Conservation (phyloP, 2,329 filamentous ascomycete species). For the Zasmidium angulare region DNA sequence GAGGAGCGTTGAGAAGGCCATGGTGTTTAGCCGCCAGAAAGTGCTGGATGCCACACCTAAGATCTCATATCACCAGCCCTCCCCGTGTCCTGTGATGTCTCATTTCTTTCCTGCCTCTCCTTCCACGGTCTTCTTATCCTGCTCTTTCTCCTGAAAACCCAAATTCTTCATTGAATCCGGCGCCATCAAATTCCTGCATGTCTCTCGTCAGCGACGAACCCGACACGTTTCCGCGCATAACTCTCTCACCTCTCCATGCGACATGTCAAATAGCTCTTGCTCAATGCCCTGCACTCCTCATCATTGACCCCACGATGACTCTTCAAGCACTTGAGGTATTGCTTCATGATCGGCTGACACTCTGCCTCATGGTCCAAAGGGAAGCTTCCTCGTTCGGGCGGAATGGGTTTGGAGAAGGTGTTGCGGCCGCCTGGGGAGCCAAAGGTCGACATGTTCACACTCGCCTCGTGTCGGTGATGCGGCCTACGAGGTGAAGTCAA, state of each 20-base stretch:
- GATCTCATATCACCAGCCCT: too few species aligned
- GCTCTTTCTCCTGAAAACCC: slow-evolving; percentile 58
- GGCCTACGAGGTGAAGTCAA: not conserved
- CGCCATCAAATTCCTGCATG: slow-evolving; percentile 79
- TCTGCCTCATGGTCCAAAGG: slow-evolving; percentile 97
- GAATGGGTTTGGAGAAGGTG: slow-evolving; percentile 65
- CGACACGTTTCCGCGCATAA: not conserved
- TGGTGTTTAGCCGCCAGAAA: too few species aligned
- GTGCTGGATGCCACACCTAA: too few species aligned
- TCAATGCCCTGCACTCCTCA: slow-evolving; percentile 76
- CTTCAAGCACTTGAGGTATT: slow-evolving; percentile 85
- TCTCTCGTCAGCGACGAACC: not conserved
- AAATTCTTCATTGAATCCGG: slow-evolving; percentile 93
- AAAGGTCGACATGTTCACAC: slow-evolving; percentile 50
- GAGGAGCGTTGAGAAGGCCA: too few species aligned
- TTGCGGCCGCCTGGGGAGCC: slow-evolving; percentile 64
- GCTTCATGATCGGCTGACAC: slow-evolving; percentile 84
- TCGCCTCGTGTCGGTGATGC: not conserved
- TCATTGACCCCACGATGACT: slow-evolving; percentile 81
- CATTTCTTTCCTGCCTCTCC: not conserved
- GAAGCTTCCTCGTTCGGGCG: slow-evolving; percentile 90
- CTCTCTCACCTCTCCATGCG: slow-evolving; percentile 80
- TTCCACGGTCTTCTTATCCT: not conserved
- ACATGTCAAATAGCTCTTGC: slow-evolving; percentile 85
- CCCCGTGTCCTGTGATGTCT: too few species aligned